A percentile compares a stretch with the other conserved stretches of the same genome.
phyloP scores from a whole-genome alignment of 306 rosid genomes.

The Abrus precatorius region DNA sequence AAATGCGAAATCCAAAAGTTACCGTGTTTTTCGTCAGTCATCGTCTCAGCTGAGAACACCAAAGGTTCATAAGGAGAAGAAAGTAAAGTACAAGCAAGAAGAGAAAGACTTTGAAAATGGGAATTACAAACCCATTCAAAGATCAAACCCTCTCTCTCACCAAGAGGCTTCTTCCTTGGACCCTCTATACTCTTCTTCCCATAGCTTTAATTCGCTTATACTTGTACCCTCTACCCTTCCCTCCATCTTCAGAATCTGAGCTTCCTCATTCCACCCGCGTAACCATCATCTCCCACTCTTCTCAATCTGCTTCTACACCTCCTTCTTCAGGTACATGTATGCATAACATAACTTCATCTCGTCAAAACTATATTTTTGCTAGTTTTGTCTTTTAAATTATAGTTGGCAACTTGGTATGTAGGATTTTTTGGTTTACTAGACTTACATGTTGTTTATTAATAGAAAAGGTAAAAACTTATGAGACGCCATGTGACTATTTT shows the following conservation, averaged over 20 bases:
- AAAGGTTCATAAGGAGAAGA: not conserved
- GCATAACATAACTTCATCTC: not conserved
- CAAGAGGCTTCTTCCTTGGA: slow-evolving; percentile 67
- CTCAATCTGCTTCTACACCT: slow-evolving; percentile 34
- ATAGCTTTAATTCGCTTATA: slow-evolving; percentile 71
- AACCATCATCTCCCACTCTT: slow-evolving; percentile 45
- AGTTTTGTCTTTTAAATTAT: slow-evolving; percentile 11
- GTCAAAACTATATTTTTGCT: not conserved
- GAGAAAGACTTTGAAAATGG: slow-evolving; percentile 54
- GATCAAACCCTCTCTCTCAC: slow-evolving; percentile 50
- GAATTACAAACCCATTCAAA: slow-evolving; percentile 58
- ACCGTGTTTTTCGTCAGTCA: not conserved
- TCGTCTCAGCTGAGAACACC: slow-evolving; percentile 5
- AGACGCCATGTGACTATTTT: slow-evolving; percentile 72
- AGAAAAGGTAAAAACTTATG: slow-evolving; percentile 58
- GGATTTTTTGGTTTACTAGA: slow-evolving; percentile 18
- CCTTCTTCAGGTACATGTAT: slow-evolving; percentile 49
- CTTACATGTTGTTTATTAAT: slow-evolving; percentile 40
- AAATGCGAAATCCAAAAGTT: slow-evolving; percentile 1
- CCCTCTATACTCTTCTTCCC: slow-evolving; percentile 72
- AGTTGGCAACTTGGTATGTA: slow-evolving; percentile 36
- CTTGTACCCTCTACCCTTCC: slow-evolving; percentile 64
- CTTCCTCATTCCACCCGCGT: slow-evolving; percentile 48
- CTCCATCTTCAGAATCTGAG: slow-evolving; percentile 50
- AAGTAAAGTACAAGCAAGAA: slow-evolving; percentile 10